Evolutionary conservation across 2,329 filamentous ascomycete species (phyloP).

Genomic region (Botrytis elliptica): DNA sequence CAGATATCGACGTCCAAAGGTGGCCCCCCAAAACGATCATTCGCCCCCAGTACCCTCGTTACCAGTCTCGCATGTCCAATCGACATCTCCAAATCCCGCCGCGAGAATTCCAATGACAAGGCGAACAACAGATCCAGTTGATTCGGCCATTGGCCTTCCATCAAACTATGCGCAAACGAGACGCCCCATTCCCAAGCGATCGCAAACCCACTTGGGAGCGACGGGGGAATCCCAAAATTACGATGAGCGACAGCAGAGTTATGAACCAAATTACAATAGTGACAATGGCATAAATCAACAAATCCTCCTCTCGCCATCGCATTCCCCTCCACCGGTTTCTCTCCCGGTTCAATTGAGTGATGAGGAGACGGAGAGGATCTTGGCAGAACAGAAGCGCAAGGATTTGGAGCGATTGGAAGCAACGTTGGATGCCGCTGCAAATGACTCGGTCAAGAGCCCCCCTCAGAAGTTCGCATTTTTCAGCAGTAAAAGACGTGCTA

Average conservation of each 20-base stretch:
- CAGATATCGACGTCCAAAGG: constrained; percentile 39
- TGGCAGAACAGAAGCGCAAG: constrained; percentile 39
- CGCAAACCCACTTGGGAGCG: constrained; percentile 19
- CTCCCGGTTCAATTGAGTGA: constrained; percentile 24
- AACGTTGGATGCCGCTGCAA: constrained; percentile 36
- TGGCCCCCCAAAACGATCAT: constrained; percentile 19
- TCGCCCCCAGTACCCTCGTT: constrained; percentile 24
- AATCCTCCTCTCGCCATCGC: constrained; percentile 7
- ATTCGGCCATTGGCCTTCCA: neutral
- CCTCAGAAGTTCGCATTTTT: constrained; percentile 37
- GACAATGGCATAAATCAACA: constrained; percentile 22
- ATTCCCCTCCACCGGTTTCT: constrained; percentile 12
- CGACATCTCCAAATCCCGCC: neutral
- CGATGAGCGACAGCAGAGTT: constrained; percentile 23
- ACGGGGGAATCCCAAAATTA: constrained; percentile 26
- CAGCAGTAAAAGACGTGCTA: constrained; percentile 31
- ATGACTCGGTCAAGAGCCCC: constrained; percentile 22
- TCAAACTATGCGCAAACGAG: constrained; percentile 20
- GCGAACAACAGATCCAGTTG: constrained; percentile 13
- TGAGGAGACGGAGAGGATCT: constrained; percentile 30
- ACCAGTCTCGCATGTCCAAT: constrained; percentile 16
- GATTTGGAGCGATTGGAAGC: constrained; percentile 39
- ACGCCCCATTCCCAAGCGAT: constrained; percentile 19
- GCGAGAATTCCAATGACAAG: constrained; percentile 2
- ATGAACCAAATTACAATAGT: constrained; percentile 23